Evolutionary conservation across 2,329 filamentous ascomycete genomes (phyloP), one percentile per base, ranked within the genome.

Genomic region (Alternaria sp.): DNA sequence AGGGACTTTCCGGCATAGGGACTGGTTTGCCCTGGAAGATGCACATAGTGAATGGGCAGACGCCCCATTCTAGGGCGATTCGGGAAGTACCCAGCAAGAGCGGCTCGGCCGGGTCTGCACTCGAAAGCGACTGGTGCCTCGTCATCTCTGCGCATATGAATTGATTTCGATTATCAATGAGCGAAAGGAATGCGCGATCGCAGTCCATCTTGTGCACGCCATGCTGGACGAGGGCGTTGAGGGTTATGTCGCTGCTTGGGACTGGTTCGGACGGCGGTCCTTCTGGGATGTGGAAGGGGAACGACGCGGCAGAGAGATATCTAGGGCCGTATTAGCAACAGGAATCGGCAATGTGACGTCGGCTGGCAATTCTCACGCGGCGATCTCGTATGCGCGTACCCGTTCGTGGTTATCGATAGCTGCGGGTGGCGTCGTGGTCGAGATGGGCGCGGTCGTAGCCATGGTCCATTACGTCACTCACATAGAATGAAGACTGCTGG

Each of bases 121-220:
- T 33, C 14, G 41, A 44, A 23, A 66, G 60, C 15, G 64, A 45
- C 25, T 63, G 64, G 11, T 57, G n/a, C 25, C 47, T 57, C 20
- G 64, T 63, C 64, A 66, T 66, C 56, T 66, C 64, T 30, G 64
- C 64, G 43, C 64, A 66, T 54, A 66, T 58, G 47, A 60, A 66
- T 23, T 66, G 64, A 37, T 25, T 60, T 23, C 44, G 53, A 44
- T 63, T 60, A 30, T 66, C 64, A n/a, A 66, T 61, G 28, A 66
- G 49, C 33, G 64, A 66, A 50, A 66, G 58, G 58, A 66, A 64
- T 7, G 64, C 64, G 50, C 64, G 61, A 37, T 66, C 64, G 50
- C 61, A 64, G 5, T 66, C 58, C 58, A 66, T 46, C 45, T 23
- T 45, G 46, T 61, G 55, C 10, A 53, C 58, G 46, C 64, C 64